Evolutionary conservation across 1,284 basidiomycete species (phyloP), one percentile per base, ranked within the genome.

Genomic region (Ustanciosporium gigantosporum): DNA sequence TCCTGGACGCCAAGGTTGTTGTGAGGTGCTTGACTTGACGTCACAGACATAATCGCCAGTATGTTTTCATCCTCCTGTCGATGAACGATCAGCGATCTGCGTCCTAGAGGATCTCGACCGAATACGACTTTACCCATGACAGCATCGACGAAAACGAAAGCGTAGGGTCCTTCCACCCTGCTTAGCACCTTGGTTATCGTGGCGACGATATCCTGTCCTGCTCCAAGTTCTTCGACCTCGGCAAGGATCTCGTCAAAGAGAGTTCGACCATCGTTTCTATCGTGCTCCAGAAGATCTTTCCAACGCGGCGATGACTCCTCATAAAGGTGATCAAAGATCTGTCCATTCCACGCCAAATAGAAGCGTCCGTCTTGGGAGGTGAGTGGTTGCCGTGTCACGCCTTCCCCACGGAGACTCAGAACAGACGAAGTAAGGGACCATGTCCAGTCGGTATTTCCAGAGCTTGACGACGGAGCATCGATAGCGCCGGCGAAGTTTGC

Each of bases 31-130:
- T 16, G 78, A 49, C 78, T 75, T n/a, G 23, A 89, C 75, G 21
- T 19, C 11, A 35, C 32, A 9, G 36, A 37, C 36, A 37, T 6
- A 9, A 89, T 72, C 29, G 89, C 80, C 55, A 83, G 81, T 0
- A 86, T 84, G 5, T 79, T 45, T 1, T 57, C 39, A 15, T 81
- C 82, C 15, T 87, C 85, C 47, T 78, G 79, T 51, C 24, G 41
- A 27, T 47, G 38, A 25, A 90, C 78, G 2, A 97, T 81, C 1
- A 98, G 82, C 6, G 93, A 97, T 32, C 95, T 84, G 22, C 95
- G 84, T 1, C 94, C 93, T 1, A 97, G 83, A 2, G 91, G 90
- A 77, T 98, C 94, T 36, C 93, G 83, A 5, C 84, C 89, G 74
- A 89, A 93, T 78, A 85, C 88, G 3, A 96, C 25, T 79, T 82